phyloP scores from a whole-genome alignment of 164 flowering plant species.

The Tinospora cordifolia region DNA sequence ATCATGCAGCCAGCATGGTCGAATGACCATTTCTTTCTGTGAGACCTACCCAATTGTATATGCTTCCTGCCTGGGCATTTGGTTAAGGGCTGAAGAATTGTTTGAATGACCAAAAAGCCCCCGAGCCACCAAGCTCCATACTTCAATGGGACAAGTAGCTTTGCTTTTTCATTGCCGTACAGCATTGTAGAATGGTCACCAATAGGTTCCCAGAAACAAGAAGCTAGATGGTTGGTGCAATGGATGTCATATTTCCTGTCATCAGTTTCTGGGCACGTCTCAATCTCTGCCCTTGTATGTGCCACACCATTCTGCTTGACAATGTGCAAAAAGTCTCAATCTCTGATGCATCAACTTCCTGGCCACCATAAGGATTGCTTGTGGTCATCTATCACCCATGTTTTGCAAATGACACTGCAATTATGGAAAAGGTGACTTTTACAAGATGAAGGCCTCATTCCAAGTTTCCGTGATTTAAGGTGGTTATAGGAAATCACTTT shows the following conservation, averaged over 20 bases:
- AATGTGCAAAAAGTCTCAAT: background rate
- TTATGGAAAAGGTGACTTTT: slow-evolving; percentile 4
- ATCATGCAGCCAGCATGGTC: no score
- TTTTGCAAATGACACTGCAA: background rate
- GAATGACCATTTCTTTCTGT: background rate
- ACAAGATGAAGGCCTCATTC: background rate
- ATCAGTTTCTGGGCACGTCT: background rate
- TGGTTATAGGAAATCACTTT: background rate
- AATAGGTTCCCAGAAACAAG: background rate
- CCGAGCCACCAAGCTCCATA: background rate
- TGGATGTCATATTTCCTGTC: background rate
- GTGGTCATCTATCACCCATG: background rate
- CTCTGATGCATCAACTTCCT: background rate
- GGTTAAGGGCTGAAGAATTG: background rate
- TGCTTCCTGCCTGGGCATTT: background rate
- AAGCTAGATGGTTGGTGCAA: background rate
- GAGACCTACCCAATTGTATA: background rate
- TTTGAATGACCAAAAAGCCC: background rate
- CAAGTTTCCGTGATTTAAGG: background rate
- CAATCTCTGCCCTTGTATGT: background rate
- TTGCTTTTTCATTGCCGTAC: background rate
- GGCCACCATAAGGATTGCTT: background rate
- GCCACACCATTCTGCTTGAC: background rate
- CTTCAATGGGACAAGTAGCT: background rate
- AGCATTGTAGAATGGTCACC: background rate